Percentiles rank a stretch among this genome's conserved stretches.
Evolutionary conservation across 805 yeast genomes (phyloP).

Genomic region (Osmozyma mogii): DNA sequence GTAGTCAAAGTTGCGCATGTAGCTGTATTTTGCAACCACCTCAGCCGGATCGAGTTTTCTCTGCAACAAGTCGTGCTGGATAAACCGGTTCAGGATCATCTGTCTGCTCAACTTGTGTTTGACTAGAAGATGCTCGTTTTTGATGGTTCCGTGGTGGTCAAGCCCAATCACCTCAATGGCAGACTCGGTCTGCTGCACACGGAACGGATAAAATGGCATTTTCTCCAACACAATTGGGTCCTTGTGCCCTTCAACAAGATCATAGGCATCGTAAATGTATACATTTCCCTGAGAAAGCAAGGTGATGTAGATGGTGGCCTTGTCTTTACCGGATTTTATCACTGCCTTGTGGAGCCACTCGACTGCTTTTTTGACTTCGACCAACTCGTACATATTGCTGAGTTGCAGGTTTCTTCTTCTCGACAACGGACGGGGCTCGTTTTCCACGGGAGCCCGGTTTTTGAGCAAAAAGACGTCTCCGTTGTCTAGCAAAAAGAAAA

Average conservation of each 20-base stretch:
- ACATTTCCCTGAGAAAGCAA: constrained; percentile 33
- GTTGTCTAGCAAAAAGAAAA: constrained; percentile 26
- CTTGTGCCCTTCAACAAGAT: constrained; percentile 16
- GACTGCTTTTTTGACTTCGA: constrained; percentile 20
- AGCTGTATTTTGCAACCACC: constrained; percentile 28
- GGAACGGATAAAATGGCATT: constrained; percentile 7
- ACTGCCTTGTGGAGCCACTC: constrained; percentile 25
- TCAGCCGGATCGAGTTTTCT: no score
- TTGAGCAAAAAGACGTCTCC: constrained; percentile 34
- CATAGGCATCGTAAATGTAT: constrained; percentile 20
- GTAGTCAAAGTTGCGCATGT: constrained; percentile 37
- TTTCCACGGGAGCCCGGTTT: constrained; percentile 15
- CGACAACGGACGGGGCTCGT: constrained; percentile 2
- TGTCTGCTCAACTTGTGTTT: constrained; percentile 29
- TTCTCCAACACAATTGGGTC: constrained; percentile 10
- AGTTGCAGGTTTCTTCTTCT: constrained; percentile 6
- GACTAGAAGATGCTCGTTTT: constrained; percentile 21
- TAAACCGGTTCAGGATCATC: constrained; percentile 38
- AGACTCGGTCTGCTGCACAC: constrained; percentile 5
- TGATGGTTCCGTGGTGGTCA: constrained; percentile 25
- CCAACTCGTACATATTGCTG: constrained; percentile 29
- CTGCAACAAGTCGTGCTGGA: constrained; percentile 36
- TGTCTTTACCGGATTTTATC: constrained; percentile 11
- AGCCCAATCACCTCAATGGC: constrained; percentile 37
- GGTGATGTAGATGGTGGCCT: constrained; percentile 14